These are phyloP conservation scores for Rhododendron kiyosumense DNA, from an alignment of 148 eudicot genomes.

Conservation along the genomic window DNA sequence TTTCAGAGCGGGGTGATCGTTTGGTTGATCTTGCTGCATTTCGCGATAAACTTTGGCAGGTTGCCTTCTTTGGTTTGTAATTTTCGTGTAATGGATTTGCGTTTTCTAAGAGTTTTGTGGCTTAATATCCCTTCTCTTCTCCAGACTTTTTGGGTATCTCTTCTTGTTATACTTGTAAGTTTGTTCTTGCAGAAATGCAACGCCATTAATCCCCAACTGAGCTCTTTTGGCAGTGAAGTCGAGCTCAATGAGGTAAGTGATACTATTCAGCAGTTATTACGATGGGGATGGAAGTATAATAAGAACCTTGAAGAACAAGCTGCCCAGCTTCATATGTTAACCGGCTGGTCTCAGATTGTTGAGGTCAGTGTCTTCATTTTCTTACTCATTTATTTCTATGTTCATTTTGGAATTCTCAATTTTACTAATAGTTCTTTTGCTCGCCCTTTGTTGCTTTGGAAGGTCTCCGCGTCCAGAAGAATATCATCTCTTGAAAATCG, in stretches of 20 bases:
- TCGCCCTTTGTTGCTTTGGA: conserved; percentile 1
- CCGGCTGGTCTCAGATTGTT: conserved; percentile 91
- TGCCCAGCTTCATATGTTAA: conserved; percentile 98
- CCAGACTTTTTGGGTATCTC: conserved; percentile 2
- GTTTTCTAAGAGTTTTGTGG: background rate
- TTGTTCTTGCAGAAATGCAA: conserved; percentile 35
- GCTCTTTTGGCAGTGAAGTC: conserved; percentile 59
- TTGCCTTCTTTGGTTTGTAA: conserved; percentile 7
- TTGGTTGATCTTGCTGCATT: conserved; percentile 78
- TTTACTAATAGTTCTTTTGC: background rate
- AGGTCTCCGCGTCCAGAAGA: conserved; percentile 89
- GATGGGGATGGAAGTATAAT: conserved; percentile 99
- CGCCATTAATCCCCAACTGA: conserved; percentile 43
- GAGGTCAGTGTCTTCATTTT: conserved; percentile 44
- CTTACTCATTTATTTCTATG: background rate
- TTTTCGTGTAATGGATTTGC: background rate
- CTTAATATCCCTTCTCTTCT: background rate
- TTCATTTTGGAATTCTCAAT: conserved; percentile 1
- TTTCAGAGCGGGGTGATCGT: conserved; percentile 93
- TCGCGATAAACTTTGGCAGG: conserved; percentile 95
- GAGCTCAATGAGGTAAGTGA: conserved; percentile 81
- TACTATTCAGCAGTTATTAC: conserved; percentile 63
- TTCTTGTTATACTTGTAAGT: background rate
- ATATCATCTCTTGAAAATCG: conserved; percentile 65
- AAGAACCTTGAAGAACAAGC: conserved; percentile 96